phyloP scores from a whole-genome alignment of 441 rosid species.

The Erysimum pusillum region DNA sequence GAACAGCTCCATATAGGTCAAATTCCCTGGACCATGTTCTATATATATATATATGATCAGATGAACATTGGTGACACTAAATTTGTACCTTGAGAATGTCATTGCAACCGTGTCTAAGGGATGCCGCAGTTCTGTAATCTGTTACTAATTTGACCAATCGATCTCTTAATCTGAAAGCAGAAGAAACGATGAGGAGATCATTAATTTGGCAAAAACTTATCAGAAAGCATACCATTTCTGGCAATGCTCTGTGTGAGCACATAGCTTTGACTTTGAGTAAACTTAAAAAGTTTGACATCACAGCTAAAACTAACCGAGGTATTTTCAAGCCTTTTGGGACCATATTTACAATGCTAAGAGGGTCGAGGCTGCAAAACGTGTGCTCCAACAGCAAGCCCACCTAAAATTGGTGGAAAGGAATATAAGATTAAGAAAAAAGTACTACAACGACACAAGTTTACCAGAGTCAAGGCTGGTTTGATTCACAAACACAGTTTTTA shows the following conservation, averaged over 20 bases:
- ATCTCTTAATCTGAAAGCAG: slow-evolving; percentile 80
- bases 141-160: slow-evolving; percentile 93
- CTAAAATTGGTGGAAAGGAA: slow-evolving; percentile 56
- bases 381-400: slow-evolving; percentile 97
- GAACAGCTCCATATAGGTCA: slow-evolving; percentile 35
- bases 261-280: slow-evolving; percentile 22
- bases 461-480: not conserved
- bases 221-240: slow-evolving; percentile 1
- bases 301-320: slow-evolving; percentile 79
- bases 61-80: slow-evolving; percentile 7
- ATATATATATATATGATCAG: slow-evolving; percentile 7
- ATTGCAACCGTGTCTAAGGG: slow-evolving; percentile 97
- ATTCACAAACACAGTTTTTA: slow-evolving; percentile 38
- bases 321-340: slow-evolving; percentile 99
- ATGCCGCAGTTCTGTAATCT: slow-evolving; percentile 98
- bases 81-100: slow-evolving; percentile 88
- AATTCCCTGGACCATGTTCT: not conserved
- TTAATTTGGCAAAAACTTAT: slow-evolving; percentile 12
- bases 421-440: slow-evolving; percentile 30
- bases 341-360: slow-evolving; percentile 93
- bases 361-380: slow-evolving; percentile 98
- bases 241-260: slow-evolving; percentile 1
- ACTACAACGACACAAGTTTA: slow-evolving; percentile 19
- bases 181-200: slow-evolving; percentile 13
- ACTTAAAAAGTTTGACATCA: slow-evolving; percentile 2